Evolutionary conservation across 129 eudicot genomes (phyloP).

Genomic region (Rutidosis leptorrhynchoides): DNA sequence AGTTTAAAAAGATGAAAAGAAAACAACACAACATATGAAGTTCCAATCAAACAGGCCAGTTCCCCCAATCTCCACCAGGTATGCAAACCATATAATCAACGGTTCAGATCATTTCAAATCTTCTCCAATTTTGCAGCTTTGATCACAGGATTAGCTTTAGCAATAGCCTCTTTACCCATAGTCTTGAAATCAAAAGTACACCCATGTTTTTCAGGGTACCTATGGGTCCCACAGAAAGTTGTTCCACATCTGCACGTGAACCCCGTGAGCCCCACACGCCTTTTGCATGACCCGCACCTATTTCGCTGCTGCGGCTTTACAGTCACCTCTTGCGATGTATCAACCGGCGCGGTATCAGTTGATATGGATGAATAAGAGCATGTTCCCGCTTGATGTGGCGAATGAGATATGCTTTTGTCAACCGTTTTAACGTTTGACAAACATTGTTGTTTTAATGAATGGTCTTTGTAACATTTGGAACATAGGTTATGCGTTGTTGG

Average conservation of each 20-base stretch:
- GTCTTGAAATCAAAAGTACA: constrained; percentile 57
- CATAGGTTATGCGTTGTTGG: constrained; percentile 51
- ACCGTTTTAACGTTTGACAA: constrained; percentile 41
- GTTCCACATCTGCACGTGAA: constrained; percentile 57
- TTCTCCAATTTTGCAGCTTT: constrained; percentile 47
- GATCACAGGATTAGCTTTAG: constrained; percentile 55
- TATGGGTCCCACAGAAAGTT: constrained; percentile 55
- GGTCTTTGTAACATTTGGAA: constrained; percentile 58
- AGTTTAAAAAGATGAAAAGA: neutral
- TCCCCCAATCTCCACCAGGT: constrained; percentile 21
- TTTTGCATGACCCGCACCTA: constrained; percentile 48
- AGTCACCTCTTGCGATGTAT: constrained; percentile 3
- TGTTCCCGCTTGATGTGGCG: constrained; percentile 22
- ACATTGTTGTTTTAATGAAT: constrained; percentile 41
- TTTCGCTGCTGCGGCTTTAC: constrained; percentile 30
- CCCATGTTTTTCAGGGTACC: constrained; percentile 58
- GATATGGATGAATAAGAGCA: constrained; percentile 5
- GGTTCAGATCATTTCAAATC: constrained; percentile 37
- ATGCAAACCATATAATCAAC: constrained; percentile 20
- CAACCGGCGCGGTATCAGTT: neutral
- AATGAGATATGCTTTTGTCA: constrained; percentile 32
- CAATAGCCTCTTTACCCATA: constrained; percentile 44
- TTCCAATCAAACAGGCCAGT: neutral
- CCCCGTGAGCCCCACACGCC: constrained; percentile 57
- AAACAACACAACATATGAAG: neutral